Conservation (phyloP, 192 early-diverging fungal genomes). For the Pilobolus umbonatus region DNA sequence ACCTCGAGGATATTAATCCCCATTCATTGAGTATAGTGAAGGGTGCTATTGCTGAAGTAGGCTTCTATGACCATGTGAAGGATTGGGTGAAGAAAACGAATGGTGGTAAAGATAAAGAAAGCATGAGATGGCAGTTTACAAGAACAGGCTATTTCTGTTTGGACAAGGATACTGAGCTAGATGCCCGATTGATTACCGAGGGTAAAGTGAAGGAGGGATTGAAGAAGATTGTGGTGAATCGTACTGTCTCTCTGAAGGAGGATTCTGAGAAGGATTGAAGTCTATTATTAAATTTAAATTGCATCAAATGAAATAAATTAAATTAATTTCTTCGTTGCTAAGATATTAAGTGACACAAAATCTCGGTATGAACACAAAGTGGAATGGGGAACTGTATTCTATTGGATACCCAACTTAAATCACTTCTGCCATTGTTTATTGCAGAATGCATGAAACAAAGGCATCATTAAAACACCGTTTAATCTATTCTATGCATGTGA, state of each 20-base stretch:
- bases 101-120: constrained; percentile 68
- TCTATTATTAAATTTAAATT: no score
- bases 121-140: constrained; percentile 88
- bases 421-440: no score
- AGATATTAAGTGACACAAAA: no score
- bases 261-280: constrained; percentile 54
- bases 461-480: no score
- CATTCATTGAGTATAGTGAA: constrained; percentile 67
- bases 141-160: constrained; percentile 98
- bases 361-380: no score
- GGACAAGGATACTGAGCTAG: constrained; percentile 81
- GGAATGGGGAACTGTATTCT: no score
- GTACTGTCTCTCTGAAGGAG: constrained; percentile 68
- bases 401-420: no score
- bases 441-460: no score
- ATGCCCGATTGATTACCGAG: constrained; percentile 51
- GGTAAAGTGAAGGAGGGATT: constrained; percentile 50
- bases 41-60: constrained; percentile 78
- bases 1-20: constrained; percentile 82
- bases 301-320: no score
- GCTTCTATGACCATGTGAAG: constrained; percentile 65
- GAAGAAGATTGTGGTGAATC: constrained; percentile 51
- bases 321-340: no score
- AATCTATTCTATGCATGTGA: no score
- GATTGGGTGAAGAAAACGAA: constrained; percentile 49